phyloP scores from a whole-genome alignment of 2,329 filamentous ascomycete genomes.

The Hypocrella siamensis region DNA sequence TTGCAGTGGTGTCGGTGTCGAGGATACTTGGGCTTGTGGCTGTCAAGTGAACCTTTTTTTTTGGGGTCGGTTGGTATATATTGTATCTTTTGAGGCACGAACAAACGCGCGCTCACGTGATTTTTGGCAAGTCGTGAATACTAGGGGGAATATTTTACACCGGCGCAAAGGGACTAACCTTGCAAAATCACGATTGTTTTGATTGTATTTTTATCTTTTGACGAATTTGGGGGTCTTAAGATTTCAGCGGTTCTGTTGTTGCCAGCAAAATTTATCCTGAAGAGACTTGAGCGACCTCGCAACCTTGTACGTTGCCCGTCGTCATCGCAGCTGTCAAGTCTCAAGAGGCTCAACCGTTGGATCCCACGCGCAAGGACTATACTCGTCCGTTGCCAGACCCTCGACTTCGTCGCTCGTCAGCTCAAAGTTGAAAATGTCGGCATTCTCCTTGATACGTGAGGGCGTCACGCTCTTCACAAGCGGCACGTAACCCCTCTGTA shows the following conservation, averaged over 20 bases:
- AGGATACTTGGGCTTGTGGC: not conserved
- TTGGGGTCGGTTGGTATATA: not conserved
- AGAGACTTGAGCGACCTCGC: not conserved
- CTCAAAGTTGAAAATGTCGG: slow-evolving; percentile 38
- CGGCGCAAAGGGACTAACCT: not conserved
- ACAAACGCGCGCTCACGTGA: not conserved
- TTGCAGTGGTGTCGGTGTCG: not conserved
- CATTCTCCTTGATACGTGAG: slow-evolving; percentile 50
- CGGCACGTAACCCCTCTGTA: slow-evolving; percentile 64
- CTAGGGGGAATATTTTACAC: not conserved
- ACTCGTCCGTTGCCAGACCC: slow-evolving; percentile 32
- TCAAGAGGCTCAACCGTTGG: slow-evolving; percentile 33
- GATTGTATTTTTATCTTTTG: not conserved
- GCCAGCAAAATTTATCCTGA: not conserved
- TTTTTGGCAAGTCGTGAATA: not conserved
- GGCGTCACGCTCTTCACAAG: slow-evolving; percentile 60
- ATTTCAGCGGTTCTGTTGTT: too few relatives aligned
- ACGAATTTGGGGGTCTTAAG: too few relatives aligned
- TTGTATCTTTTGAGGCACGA: not conserved
- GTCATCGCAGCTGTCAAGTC: slow-evolving; percentile 10
- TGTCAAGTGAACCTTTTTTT: not conserved
- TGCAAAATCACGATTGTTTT: not conserved
- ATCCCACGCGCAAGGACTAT: slow-evolving; percentile 41
- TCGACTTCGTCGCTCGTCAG: slow-evolving; percentile 35
- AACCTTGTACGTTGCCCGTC: not conserved